Evolutionary conservation across 208 protist species (phyloP).

Genomic region (Kentomonas sorsogonicus): DNA sequence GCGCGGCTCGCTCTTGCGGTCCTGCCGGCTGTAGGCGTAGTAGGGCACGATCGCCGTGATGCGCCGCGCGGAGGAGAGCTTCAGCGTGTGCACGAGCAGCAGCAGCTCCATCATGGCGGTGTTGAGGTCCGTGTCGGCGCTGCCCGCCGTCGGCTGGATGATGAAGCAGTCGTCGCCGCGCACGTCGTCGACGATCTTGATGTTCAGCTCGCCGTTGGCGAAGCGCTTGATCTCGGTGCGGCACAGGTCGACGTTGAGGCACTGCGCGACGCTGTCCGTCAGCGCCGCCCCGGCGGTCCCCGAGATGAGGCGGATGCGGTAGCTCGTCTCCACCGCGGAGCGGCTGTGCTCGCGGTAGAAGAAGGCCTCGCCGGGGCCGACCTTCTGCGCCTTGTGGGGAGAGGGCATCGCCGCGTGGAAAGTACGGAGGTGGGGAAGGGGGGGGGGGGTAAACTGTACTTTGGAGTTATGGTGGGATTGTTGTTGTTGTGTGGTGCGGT

Average conservation of each 20-base stretch:
- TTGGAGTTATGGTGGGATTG: too few relatives aligned
- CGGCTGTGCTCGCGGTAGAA: constrained; percentile 77
- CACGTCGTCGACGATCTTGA: constrained; percentile 93
- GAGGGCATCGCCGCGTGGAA: not conserved
- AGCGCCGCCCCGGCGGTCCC: constrained; percentile 80
- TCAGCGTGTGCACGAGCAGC: constrained; percentile 85
- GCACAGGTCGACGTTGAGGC: constrained; percentile 71
- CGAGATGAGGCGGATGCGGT: constrained; percentile 82
- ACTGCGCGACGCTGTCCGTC: constrained; percentile 75
- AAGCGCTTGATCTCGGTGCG: constrained; percentile 81
- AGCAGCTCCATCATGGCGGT: constrained; percentile 90
- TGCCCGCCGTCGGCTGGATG: constrained; percentile 89
- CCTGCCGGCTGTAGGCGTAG: constrained; percentile 95
- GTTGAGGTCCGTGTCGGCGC: constrained; percentile 69
- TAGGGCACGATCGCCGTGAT: constrained; percentile 96
- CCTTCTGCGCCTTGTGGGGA: constrained; percentile 43
- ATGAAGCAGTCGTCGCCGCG: constrained; percentile 95
- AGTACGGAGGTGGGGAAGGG: not conserved
- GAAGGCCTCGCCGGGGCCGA: constrained; percentile 70
- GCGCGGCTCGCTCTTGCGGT: constrained; percentile 93
- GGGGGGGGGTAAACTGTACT: not conserved
- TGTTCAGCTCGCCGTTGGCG: constrained; percentile 89
- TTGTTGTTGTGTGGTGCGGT: not conserved
- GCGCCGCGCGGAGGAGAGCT: constrained; percentile 86
- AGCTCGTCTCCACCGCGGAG: constrained; percentile 76